A percentile compares a stretch with the other conserved stretches of the same genome.
phyloP scores from a whole-genome alignment of 2,329 filamentous ascomycete genomes.

The Talaromyces sp. region DNA sequence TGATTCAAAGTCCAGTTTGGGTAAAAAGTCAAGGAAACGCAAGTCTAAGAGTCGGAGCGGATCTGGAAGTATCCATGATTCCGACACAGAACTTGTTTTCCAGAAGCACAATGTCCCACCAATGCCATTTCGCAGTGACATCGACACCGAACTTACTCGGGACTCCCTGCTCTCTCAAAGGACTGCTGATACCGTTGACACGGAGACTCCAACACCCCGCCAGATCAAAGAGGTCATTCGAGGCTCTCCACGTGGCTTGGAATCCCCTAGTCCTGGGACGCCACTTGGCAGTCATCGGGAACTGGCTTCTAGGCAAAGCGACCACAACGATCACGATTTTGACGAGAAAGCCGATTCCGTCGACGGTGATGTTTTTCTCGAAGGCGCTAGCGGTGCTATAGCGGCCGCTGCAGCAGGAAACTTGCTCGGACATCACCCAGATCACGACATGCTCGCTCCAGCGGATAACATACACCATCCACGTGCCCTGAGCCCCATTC shows the following conservation, averaged over 20 bases:
- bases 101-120: conserved; percentile 65
- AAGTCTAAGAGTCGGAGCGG: conserved; percentile 52
- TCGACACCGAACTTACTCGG: conserved; percentile 83
- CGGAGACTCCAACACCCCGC: conserved; percentile 65
- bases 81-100: conserved; percentile 56
- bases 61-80: conserved; percentile 55
- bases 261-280: conserved; percentile 59
- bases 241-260: conserved; percentile 52
- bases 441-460: conserved; percentile 50
- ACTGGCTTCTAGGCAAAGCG: conserved; percentile 11
- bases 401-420: conserved; percentile 42
- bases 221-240: conserved; percentile 64
- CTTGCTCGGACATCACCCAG: conserved; percentile 42
- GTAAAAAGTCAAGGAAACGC: conserved; percentile 42
- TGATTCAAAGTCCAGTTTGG: conserved; percentile 61
- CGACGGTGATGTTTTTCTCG: conserved; percentile 28
- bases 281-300: conserved; percentile 48
- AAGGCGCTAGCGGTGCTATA: conserved; percentile 38
- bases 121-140: conserved; percentile 84
- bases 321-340: conserved; percentile 20
- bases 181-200: conserved; percentile 60
- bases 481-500: conserved; percentile 80
- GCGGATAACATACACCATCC: conserved; percentile 55
- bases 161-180: conserved; percentile 82
- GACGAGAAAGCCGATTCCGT: conserved; percentile 38